A percentile compares a stretch with the other conserved stretches of the same genome.
Evolutionary conservation across 2,329 filamentous ascomycete genomes (phyloP).

Genomic region (Huntiella decipiens): DNA sequence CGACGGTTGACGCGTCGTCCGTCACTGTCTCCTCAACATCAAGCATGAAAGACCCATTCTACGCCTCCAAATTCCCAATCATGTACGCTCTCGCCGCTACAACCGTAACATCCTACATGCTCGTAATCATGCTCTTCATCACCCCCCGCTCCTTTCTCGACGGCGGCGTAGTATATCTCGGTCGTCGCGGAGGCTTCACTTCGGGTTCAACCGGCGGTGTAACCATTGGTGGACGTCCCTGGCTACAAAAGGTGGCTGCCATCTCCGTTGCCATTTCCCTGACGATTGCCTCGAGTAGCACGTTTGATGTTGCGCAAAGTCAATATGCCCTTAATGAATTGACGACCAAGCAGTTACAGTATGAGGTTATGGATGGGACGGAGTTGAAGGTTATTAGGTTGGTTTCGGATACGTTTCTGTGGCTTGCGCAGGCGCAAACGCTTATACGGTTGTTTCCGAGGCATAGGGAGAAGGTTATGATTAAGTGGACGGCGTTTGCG

Average conservation of each 20-base stretch:
- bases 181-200: slow-evolving; percentile 69
- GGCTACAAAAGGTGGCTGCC: slow-evolving; percentile 72
- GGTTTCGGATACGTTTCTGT: slow-evolving; percentile 89
- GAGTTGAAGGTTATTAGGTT: slow-evolving; percentile 81
- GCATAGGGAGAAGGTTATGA: slow-evolving; percentile 92
- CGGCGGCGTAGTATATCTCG: slow-evolving; percentile 64
- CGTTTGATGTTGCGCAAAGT: slow-evolving; percentile 61
- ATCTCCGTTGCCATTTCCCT: slow-evolving; percentile 64
- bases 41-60: slow-evolving; percentile 71
- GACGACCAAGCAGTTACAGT: slow-evolving; percentile 58
- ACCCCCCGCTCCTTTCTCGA: slow-evolving; percentile 88
- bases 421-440: slow-evolving; percentile 94
- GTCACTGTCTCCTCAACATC: slow-evolving; percentile 24
- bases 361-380: slow-evolving; percentile 61
- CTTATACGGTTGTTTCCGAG: slow-evolving; percentile 88
- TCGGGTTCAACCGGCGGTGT: slow-evolving; percentile 61
- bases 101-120: slow-evolving; percentile 76
- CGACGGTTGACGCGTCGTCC: slow-evolving; percentile 15
- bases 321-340: slow-evolving; percentile 68
- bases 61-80: slow-evolving; percentile 81
- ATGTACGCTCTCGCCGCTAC: slow-evolving; percentile 83
- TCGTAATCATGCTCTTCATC: slow-evolving; percentile 85
- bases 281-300: slow-evolving; percentile 83
- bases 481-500: slow-evolving; percentile 95
- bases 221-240: slow-evolving; percentile 77